Percentiles rank a stretch among this genome's conserved stretches.
Conservation (phyloP, 1,139 yeast species). For the Protomyces inundatus region DNA sequence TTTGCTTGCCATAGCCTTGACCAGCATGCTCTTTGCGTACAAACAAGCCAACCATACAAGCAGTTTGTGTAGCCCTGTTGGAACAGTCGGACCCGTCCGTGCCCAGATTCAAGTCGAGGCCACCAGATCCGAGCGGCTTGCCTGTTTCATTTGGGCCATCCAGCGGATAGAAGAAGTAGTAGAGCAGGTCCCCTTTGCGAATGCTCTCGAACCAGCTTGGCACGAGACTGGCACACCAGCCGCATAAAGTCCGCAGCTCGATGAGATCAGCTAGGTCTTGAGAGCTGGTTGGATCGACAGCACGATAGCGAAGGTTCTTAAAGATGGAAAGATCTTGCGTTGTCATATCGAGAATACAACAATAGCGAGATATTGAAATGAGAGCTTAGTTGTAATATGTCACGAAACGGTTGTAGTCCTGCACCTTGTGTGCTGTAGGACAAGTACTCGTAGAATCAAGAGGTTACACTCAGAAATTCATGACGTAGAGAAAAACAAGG, state of each 20-base stretch:
- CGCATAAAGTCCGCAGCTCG: conserved; percentile 3
- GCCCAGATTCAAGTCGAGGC: conserved; percentile 5
- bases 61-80: neutral
- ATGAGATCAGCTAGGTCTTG: neutral
- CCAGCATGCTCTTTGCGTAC: neutral
- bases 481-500: no score
- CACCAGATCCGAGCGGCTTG: conserved; percentile 11
- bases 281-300: neutral
- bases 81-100: neutral
- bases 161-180: conserved; percentile 8
- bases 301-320: neutral
- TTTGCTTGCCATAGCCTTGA: neutral
- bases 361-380: no score
- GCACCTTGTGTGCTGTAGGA: no score
- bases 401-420: no score
- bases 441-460: no score
- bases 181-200: conserved; percentile 5
- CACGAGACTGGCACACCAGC: conserved; percentile 5
- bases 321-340: no score
- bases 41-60: conserved; percentile 11
- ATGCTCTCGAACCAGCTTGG: conserved; percentile 1
- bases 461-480: no score
- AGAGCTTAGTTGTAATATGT: no score
- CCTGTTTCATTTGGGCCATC: neutral
- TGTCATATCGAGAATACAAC: no score